A percentile compares a stretch with the other conserved stretches of the same genome.
These are phyloP conservation scores for Aspergillus indologenus DNA, from an alignment of 495 filamentous ascomycete genomes.

Conservation along the genomic window DNA sequence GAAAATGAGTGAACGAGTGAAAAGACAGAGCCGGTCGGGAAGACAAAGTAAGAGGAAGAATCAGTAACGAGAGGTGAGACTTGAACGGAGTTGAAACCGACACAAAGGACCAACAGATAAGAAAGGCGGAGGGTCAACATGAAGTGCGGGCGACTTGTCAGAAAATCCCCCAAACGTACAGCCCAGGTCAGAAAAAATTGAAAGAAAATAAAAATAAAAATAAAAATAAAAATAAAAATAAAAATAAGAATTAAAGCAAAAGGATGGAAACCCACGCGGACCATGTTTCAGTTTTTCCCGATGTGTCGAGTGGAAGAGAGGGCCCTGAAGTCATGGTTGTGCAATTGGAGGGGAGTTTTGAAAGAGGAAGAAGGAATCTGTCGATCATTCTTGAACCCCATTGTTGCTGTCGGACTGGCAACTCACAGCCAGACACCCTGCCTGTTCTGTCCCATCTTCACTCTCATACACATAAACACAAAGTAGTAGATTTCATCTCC, in stretches of 20 bases:
- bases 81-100: not conserved
- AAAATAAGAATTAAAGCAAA: not conserved
- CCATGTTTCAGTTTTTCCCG: not conserved
- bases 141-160: not conserved
- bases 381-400: not conserved
- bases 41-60: not conserved
- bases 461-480: too few species aligned
- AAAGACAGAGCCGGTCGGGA: not conserved
- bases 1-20: not conserved
- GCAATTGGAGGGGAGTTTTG: not conserved
- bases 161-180: not conserved
- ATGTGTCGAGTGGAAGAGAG: not conserved
- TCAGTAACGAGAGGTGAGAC: too few species aligned
- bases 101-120: not conserved
- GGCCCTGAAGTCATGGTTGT: not conserved
- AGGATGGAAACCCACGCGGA: not conserved
- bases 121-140: not conserved
- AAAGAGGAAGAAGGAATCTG: not conserved
- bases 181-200: not conserved
- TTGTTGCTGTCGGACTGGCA: not conserved
- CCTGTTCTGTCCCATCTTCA: too few species aligned
- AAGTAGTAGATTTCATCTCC: too few species aligned
- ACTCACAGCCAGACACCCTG: not conserved
- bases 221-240: not conserved
- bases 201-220: not conserved